phyloP scores from a whole-genome alignment of 768 basidiomycete species.

The Amanita pallidorosea region DNA sequence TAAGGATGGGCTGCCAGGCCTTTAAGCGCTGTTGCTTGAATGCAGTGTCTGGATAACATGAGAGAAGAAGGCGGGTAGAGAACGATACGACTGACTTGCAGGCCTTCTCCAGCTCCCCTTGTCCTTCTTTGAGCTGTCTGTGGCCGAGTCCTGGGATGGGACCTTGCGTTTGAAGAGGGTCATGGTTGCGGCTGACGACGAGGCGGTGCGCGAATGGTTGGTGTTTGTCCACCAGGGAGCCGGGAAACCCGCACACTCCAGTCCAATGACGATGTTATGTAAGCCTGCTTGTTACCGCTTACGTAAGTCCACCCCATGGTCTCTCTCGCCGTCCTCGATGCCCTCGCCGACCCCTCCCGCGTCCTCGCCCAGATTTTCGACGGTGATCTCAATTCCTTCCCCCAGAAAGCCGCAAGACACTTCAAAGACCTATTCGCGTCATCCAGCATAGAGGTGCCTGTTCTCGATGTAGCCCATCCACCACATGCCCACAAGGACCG shows the following conservation, averaged over 20 bases:
- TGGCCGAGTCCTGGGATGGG: constrained; percentile 22
- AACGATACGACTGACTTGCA: constrained; percentile 49
- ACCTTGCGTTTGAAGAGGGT: constrained; percentile 50
- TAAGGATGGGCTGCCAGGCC: constrained; percentile 99
- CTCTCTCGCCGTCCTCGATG: constrained; percentile 1
- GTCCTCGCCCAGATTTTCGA: constrained; percentile 2
- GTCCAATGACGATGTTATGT: too few species aligned
- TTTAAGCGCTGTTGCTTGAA: constrained; percentile 99
- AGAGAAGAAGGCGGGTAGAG: constrained; percentile 8
- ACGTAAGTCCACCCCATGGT: not conserved
- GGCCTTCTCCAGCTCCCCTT: constrained; percentile 81
- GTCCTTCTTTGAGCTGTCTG: constrained; percentile 57
- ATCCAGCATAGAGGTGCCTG: constrained; percentile 38
- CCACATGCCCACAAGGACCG: constrained; percentile 38
- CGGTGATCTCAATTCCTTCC: constrained; percentile 1
- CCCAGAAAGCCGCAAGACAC: not conserved
- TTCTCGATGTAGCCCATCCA: constrained; percentile 34
- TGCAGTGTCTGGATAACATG: constrained; percentile 64
- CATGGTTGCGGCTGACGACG: constrained; percentile 25
- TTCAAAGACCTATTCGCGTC: not conserved
- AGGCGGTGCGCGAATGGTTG: not conserved
- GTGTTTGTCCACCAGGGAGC: too few species aligned
- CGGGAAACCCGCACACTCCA: too few species aligned
- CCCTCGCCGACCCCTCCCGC: constrained; percentile 1
- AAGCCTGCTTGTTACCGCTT: too few species aligned